Evolutionary conservation across 108 stramenopile genomes (phyloP), one percentile per base, ranked within the genome.

Genomic region (Fistulifera pelliculosa): DNA sequence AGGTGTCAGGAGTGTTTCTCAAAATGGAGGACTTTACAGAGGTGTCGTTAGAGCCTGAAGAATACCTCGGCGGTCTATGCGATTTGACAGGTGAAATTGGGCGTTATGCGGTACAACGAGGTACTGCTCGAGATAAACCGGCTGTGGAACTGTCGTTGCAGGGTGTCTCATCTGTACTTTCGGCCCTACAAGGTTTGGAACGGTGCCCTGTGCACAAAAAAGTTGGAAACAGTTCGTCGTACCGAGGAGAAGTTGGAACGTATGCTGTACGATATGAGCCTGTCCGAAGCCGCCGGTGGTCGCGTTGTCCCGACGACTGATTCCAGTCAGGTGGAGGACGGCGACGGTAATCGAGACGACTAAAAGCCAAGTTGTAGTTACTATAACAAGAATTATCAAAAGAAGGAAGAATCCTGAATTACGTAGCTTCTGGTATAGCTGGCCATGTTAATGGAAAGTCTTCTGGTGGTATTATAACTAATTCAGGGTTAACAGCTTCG

Each of bases 81-180:
- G 97, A 98, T 64, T 63, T 98, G 17, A 94, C 94, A 8, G 97
- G 97, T 8, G 97, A 98, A 63, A 72, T 98, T 39, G 95, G 94
- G 19, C 64, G 97, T n/a, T 87, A 70, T 57, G 95, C 92, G 10
- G 94, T 98, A 18, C 70, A 80, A 14, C 60, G 70, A 5, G 97
- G 93, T 24, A 94, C 97, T 5, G 66, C 56, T 18, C 68, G 97
- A n/a, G 92, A 96, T 57, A 41, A 57, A 19, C 78, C 77, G 21
- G 71, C 71, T 21, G 87, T 93, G 18, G 52, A 60, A 8, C 50
- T 61, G 14, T 89, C 77, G 52, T 58, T 87, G 16, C 79, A 80
- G 39, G 76, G 83, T 26, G 85, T 83, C 54, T 56, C 65, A 18
- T 42, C 63, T 25, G 65, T 93, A 10, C 54, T 70, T 25, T 52